A percentile compares a stretch with the other conserved stretches of the same genome.
Conservation (phyloP, 371 early-diverging fungal species). For the Quaeritorhiza haematococci region DNA sequence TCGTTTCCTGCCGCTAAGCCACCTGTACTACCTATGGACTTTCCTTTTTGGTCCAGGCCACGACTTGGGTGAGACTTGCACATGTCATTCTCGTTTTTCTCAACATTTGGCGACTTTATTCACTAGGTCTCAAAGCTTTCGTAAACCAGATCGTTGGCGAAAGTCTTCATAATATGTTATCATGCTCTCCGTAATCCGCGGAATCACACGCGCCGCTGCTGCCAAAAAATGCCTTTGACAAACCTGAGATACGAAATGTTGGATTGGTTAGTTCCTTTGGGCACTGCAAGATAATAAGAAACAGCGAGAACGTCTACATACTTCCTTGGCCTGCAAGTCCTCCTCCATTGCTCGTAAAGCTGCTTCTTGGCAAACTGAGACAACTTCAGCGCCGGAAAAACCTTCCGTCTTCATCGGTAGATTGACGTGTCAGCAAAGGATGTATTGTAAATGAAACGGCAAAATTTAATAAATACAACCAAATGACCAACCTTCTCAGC, state of each 20-base stretch:
- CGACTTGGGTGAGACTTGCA: no score
- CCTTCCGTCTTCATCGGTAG: constrained; percentile 79
- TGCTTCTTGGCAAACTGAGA: constrained; percentile 90
- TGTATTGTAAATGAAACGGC: no score
- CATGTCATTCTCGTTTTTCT: no score
- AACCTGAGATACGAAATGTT: constrained; percentile 47
- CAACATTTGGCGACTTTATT: no score
- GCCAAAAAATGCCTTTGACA: constrained; percentile 63
- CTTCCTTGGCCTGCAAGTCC: constrained; percentile 56
- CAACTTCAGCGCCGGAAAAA: constrained; percentile 93
- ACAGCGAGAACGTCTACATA: constrained; percentile 4
- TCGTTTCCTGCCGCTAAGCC: no score
- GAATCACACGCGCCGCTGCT: constrained; percentile 55
- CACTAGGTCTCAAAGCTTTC: constrained; percentile 12
- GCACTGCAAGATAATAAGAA: background rate
- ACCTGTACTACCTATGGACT: no score
- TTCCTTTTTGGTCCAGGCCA: no score
- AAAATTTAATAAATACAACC: constrained; percentile 7
- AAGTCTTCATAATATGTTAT: constrained; percentile 71
- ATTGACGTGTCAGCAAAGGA: no score
- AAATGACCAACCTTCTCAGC: constrained; percentile 46
- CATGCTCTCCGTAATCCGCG: constrained; percentile 89
- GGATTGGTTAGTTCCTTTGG: constrained; percentile 1
- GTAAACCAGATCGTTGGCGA: constrained; percentile 27
- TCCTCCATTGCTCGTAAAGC: constrained; percentile 89